These are phyloP conservation scores for Casaregolazyma lundiana DNA, from an alignment of 1,139 yeast genomes.

Conservation along the genomic window DNA sequence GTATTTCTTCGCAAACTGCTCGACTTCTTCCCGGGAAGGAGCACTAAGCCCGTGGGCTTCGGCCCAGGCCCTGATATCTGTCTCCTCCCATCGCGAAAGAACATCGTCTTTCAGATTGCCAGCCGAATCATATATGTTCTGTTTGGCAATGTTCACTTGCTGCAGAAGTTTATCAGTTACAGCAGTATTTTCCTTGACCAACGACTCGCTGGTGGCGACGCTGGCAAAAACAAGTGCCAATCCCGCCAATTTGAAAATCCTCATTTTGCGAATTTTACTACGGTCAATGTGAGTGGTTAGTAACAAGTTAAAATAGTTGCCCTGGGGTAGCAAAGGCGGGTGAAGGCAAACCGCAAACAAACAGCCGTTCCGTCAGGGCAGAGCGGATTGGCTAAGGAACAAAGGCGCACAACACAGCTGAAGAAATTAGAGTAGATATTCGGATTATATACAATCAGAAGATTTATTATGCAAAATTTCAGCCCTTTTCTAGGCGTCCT, in stretches of 20 bases:
- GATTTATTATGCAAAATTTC: too few relatives aligned
- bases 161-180: conserved; percentile 17
- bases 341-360: neutral
- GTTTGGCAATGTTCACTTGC: conserved; percentile 43
- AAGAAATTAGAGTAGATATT: too few relatives aligned
- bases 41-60: conserved; percentile 38
- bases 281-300: too few relatives aligned
- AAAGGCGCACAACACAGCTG: neutral
- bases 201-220: neutral
- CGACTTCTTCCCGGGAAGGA: conserved; percentile 32
- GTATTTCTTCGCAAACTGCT: conserved; percentile 38
- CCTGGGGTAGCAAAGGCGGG: neutral
- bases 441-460: too few relatives aligned
- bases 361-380: neutral
- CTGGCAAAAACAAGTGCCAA: neutral
- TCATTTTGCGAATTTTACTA: conserved; percentile 1
- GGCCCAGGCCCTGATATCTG: conserved; percentile 46
- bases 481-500: too few relatives aligned
- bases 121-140: conserved; percentile 38
- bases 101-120: conserved; percentile 44
- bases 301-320: too few relatives aligned
- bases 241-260: neutral
- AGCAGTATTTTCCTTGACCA: neutral
- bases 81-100: conserved; percentile 45
- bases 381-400: neutral